Evolutionary conservation across 139 green algal genomes (phyloP), one percentile per base, ranked within the genome.

Genomic region (Deuterostichococcus epilithicus): DNA sequence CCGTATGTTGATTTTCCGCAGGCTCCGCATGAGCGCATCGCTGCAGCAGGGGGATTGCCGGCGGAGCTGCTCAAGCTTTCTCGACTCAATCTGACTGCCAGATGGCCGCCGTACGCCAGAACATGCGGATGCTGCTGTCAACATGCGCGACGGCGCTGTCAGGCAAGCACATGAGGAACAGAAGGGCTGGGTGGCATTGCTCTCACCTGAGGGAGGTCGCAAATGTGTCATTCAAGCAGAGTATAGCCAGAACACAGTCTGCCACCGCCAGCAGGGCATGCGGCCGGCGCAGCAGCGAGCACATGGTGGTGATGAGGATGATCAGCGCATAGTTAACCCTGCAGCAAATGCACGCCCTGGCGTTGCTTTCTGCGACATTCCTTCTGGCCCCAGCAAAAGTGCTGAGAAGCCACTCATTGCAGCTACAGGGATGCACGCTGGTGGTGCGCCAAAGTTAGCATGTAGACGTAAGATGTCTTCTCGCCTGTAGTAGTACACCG

Each of bases 201-300:
- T 52, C 8, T 28, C 70, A 87, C 83, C 85, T 89, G 68, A 89
- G 78, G 20, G 36, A 69, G 0, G 78, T 83, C 0, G 83, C 81
- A 74, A 90, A 90, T 3, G 82, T 79, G 70, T 90, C 83, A 72
- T 90, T 90, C n/a, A 80, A 70, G 38, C 78, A 84, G 20, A 86
- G 47, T 0, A 76, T 3, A 0, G 72, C 83, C 20, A 81, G 33
- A 0, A 23, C 26, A 25, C 73, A 32, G 0, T 74, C 30, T 3
- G 36, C 37, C 15, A 86, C 37, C 6, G 77, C 75, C 1, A 84
- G 3, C 22, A 88, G 45, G 0, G 80, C 79, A 5, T 23, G 25
- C 0, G 78, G 78, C 25, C 78, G 82, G 32, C 75, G 68, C 18
- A 85, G 13, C 26, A 90, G 78, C 23, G 78, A 68, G 18, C 78